phyloP scores from a whole-genome alignment of 192 early-diverging fungal genomes.

The Phycomyces blakesleeanus region DNA sequence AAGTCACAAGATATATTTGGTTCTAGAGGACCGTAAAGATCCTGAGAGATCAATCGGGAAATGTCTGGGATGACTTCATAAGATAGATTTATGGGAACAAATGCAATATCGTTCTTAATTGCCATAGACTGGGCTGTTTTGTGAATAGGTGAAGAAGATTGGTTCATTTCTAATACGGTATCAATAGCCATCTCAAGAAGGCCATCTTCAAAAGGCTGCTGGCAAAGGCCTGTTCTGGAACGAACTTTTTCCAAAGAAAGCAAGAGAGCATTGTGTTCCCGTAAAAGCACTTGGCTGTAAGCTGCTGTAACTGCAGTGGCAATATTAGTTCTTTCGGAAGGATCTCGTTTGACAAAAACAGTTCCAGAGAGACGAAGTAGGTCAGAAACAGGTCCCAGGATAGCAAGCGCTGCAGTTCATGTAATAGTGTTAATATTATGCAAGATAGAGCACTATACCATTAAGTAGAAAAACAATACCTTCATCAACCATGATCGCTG shows the following conservation, averaged over 20 bases:
- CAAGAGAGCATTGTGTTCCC: constrained; percentile 10
- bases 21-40: constrained; percentile 2
- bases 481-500: constrained; percentile 14
- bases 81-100: constrained; percentile 16
- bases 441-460: too few species aligned
- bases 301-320: constrained; percentile 12
- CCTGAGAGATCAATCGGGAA: not conserved
- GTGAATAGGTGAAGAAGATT: not conserved
- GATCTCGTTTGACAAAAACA: constrained; percentile 15
- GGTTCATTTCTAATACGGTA: not conserved
- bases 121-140: too few species aligned
- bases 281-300: constrained; percentile 1
- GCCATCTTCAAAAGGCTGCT: constrained; percentile 8
- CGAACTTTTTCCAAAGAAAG: constrained; percentile 12
- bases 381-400: constrained; percentile 14
- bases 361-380: constrained; percentile 9
- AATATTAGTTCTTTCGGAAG: not conserved
- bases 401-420: not conserved
- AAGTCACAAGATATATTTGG: not conserved
- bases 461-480: too few species aligned
- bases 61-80: constrained; percentile 19
- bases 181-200: constrained; percentile 7
- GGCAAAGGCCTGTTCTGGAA: constrained; percentile 6
- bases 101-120: constrained; percentile 1
- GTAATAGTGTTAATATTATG: too few species aligned